Conservation (phyloP, 1,284 basidiomycete species). For the Microbotryum intermedium region DNA sequence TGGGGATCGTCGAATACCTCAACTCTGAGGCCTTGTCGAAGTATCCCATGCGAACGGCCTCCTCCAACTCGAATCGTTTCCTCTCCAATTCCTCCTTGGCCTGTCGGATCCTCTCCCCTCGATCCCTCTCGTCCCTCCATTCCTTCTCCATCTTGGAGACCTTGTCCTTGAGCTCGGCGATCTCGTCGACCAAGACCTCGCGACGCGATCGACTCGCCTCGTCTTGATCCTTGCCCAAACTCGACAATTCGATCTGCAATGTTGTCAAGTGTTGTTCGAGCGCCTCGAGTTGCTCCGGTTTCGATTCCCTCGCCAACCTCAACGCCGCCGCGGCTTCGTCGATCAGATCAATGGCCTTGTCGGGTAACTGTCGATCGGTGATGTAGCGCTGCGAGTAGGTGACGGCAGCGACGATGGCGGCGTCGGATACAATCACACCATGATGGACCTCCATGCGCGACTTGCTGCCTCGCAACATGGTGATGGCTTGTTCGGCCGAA, state of each 20-base stretch:
- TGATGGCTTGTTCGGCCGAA: conserved; percentile 59
- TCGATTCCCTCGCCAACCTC: conserved; percentile 76
- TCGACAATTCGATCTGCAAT: conserved; percentile 81
- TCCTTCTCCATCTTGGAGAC: conserved; percentile 55
- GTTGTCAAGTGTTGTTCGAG: conserved; percentile 77
- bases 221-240: conserved; percentile 79
- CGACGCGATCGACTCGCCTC: conserved; percentile 66
- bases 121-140: conserved; percentile 69
- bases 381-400: conserved; percentile 40
- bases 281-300: conserved; percentile 74
- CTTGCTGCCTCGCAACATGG: conserved; percentile 80
- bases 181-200: conserved; percentile 55
- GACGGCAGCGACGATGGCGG: conserved; percentile 69
- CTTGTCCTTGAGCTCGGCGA: conserved; percentile 54
- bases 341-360: conserved; percentile 53
- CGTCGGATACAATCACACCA: conserved; percentile 77
- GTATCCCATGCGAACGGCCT: conserved; percentile 73
- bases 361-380: conserved; percentile 72
- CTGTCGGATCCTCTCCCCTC: conserved; percentile 67
- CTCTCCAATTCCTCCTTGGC: conserved; percentile 72
- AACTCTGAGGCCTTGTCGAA: conserved; percentile 64
- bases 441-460: conserved; percentile 77
- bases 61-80: conserved; percentile 69
- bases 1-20: conserved; percentile 75
- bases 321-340: conserved; percentile 82